Conservation (phyloP, 179 eudicot genomes). For the Patellifolia procumbens region DNA sequence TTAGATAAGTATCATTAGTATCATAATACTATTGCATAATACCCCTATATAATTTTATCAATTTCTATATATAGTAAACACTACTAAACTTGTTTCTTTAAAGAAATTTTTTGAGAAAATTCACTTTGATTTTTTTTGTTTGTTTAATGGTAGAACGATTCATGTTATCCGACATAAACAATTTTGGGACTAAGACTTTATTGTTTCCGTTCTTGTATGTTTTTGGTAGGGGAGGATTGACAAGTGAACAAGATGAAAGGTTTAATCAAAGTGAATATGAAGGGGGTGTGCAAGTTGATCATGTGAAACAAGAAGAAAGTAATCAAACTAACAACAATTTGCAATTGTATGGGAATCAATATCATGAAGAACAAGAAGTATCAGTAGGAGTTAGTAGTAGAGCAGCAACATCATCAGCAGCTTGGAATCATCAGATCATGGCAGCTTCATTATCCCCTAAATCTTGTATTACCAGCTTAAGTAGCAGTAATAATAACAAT, state of each 20-base stretch:
- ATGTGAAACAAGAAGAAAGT: constrained; percentile 48
- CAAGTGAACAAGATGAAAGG: constrained; percentile 56
- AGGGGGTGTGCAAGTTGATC: constrained; percentile 31
- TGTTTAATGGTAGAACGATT: too few relatives aligned
- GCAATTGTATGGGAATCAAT: constrained; percentile 30
- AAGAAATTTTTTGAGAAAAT: too few relatives aligned
- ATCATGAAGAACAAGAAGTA: constrained; percentile 41
- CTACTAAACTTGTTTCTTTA: too few relatives aligned
- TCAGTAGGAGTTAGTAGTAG: constrained; percentile 32
- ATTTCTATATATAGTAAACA: too few relatives aligned
- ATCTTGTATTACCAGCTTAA: constrained; percentile 56
- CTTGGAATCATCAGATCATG: constrained; percentile 46
- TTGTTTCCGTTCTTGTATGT: background rate
- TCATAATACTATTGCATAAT: too few relatives aligned
- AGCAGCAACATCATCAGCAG: constrained; percentile 29
- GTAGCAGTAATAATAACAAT: constrained; percentile 30
- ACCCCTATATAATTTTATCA: background rate
- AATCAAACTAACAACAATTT: constrained; percentile 23
- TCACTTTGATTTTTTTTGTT: too few relatives aligned
- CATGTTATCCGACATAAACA: too few relatives aligned
- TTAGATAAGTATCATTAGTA: background rate
- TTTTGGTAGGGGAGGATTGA: constrained; percentile 50
- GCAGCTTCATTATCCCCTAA: constrained; percentile 59
- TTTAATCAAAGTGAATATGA: too few relatives aligned
- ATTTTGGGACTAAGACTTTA: too few relatives aligned